A percentile compares a stretch with the other conserved stretches of the same genome.
phyloP scores from a whole-genome alignment of 1,284 basidiomycete species.

The Moniliophthora roreri region DNA sequence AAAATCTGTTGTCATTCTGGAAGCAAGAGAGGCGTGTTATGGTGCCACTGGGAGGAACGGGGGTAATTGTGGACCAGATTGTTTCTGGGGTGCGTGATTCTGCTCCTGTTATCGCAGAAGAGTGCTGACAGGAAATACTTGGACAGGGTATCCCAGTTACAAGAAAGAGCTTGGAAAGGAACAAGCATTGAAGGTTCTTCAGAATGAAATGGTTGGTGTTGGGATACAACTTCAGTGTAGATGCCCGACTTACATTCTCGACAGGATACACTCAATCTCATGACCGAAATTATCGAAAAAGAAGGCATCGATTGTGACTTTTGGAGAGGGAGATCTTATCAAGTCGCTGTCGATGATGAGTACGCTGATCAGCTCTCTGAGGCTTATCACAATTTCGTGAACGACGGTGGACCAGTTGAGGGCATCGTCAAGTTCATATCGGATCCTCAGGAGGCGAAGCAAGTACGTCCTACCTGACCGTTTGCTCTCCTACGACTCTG shows the following conservation, averaged over 20 bases:
- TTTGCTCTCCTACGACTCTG: too few species aligned
- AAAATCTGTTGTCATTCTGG: slow-evolving; percentile 24
- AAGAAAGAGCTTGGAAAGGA: slow-evolving; percentile 20
- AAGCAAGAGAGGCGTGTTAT: slow-evolving; percentile 24
- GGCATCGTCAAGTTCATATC: slow-evolving; percentile 21
- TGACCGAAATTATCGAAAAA: slow-evolving; percentile 16
- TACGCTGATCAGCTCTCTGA: slow-evolving; percentile 14
- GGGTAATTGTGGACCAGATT: slow-evolving; percentile 25
- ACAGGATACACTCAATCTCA: slow-evolving; percentile 16
- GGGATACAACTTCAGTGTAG: neutral
- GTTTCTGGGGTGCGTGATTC: slow-evolving; percentile 14
- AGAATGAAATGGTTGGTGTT: slow-evolving; percentile 5
- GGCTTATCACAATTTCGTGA: slow-evolving; percentile 18
- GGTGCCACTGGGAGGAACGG: slow-evolving; percentile 27
- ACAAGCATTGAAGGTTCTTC: slow-evolving; percentile 23
- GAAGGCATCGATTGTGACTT: slow-evolving; percentile 23
- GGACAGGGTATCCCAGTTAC: slow-evolving; percentile 23
- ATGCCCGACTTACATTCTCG: neutral
- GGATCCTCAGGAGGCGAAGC: slow-evolving; percentile 20
- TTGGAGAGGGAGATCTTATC: slow-evolving; percentile 18
- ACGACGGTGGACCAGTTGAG: slow-evolving; percentile 20
- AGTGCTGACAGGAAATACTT: neutral
- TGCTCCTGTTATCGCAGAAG: neutral
- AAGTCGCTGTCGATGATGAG: slow-evolving; percentile 18
- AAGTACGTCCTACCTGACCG: slow-evolving; percentile 15